phyloP scores from a whole-genome alignment of 306 rosid genomes.

The Cucurbita ficifolia region DNA sequence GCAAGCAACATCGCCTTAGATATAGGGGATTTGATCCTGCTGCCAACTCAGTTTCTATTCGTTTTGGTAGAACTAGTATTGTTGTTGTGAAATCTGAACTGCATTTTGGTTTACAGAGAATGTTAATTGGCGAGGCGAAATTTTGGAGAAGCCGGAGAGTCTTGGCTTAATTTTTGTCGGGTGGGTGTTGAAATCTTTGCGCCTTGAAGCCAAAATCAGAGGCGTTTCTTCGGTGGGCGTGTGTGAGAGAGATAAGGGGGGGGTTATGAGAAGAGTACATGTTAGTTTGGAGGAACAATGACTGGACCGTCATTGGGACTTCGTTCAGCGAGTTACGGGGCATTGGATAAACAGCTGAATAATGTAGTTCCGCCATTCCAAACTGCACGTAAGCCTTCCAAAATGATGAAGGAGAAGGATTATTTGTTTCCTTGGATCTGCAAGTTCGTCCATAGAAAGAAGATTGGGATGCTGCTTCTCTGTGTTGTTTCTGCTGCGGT shows the following conservation, averaged over 20 bases:
- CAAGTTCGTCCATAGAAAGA: slow-evolving; percentile 69
- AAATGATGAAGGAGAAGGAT: slow-evolving; percentile 80
- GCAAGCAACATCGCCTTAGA: neutral
- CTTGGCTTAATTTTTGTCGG: slow-evolving; percentile 16
- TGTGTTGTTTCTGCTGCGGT: slow-evolving; percentile 61
- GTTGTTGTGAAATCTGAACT: slow-evolving; percentile 11
- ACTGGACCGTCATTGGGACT: slow-evolving; percentile 75
- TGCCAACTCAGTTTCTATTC: neutral
- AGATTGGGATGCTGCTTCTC: slow-evolving; percentile 83
- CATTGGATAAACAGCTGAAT: slow-evolving; percentile 63
- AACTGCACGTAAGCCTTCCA: slow-evolving; percentile 50
- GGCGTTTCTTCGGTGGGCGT: neutral
- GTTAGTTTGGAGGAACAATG: slow-evolving; percentile 48
- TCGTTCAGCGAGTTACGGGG: slow-evolving; percentile 73
- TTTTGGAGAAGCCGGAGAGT: slow-evolving; percentile 13
- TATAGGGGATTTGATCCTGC: neutral
- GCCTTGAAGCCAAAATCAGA: neutral
- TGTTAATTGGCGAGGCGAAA: neutral
- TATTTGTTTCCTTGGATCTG: slow-evolving; percentile 59
- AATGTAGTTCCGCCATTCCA: slow-evolving; percentile 52
- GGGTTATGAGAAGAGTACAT: slow-evolving; percentile 37
- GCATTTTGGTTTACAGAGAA: slow-evolving; percentile 15
- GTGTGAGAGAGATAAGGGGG: slow-evolving; percentile 13
- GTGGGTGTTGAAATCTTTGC: slow-evolving; percentile 12
- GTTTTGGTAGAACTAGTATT: slow-evolving; percentile 14